phyloP scores from a whole-genome alignment of 1,284 basidiomycete species.

The Ganoderma sp. region DNA sequence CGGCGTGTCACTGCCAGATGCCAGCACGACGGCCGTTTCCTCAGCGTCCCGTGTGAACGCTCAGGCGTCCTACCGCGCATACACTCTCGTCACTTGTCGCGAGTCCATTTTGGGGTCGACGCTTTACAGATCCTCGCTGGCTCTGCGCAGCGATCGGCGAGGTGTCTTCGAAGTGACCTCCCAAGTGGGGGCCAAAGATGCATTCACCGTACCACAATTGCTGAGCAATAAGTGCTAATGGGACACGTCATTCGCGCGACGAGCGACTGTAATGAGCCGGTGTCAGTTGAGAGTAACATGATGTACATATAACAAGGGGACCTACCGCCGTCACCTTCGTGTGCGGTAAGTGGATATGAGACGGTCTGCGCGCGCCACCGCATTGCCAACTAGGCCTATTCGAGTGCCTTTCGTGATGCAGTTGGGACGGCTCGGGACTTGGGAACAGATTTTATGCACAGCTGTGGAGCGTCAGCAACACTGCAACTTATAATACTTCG shows the following conservation, averaged over 20 bases:
- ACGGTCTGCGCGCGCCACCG: slow-evolving; percentile 3
- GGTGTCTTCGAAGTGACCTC: background rate
- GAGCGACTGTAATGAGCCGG: background rate
- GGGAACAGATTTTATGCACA: background rate
- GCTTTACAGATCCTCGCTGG: background rate
- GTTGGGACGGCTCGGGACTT: background rate
- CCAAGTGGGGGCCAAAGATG: background rate
- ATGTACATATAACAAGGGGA: background rate
- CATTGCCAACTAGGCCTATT: background rate
- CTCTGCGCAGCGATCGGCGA: slow-evolving; percentile 2
- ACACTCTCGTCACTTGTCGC: background rate
- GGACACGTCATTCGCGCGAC: background rate
- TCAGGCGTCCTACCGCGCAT: background rate
- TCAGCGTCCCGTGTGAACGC: slow-evolving; percentile 1
- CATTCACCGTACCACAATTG: background rate
- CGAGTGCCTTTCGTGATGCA: background rate
- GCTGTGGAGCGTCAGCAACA: background rate
- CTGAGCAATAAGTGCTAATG: background rate
- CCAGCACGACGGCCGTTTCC: background rate
- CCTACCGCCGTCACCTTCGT: background rate
- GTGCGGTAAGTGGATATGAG: background rate
- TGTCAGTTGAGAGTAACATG: background rate
- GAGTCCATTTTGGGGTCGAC: background rate
- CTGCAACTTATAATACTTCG: background rate
- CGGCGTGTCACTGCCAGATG: background rate